Conservation (phyloP, 2,329 filamentous ascomycete genomes). For the Claviceps monticola region DNA sequence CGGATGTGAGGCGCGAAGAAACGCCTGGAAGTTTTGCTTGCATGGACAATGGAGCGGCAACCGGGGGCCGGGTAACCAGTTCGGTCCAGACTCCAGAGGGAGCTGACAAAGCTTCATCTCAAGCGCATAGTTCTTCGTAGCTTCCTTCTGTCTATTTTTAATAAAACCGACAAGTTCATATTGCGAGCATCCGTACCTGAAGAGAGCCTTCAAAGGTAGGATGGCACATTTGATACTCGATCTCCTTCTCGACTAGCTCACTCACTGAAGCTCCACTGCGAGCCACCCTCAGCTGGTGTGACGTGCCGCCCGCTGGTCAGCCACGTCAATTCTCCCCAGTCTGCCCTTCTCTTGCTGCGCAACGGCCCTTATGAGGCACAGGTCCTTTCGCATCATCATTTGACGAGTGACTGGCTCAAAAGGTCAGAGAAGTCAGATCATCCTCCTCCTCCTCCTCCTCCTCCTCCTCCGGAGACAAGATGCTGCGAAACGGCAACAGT, state of each 20-base stretch:
- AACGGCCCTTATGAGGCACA: too few relatives aligned
- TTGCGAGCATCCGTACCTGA: too few relatives aligned
- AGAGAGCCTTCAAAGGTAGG: too few relatives aligned
- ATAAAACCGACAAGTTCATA: neutral
- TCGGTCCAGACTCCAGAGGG: neutral
- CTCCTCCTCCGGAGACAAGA: constrained; percentile 3
- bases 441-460: neutral
- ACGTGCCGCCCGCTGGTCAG: neutral
- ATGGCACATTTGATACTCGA: too few relatives aligned
- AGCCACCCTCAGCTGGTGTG: too few relatives aligned
- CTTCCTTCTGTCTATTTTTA: neutral
- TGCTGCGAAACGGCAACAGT: constrained; percentile 18
- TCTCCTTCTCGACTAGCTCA: too few relatives aligned
- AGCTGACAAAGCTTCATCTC: neutral
- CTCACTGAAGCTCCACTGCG: too few relatives aligned
- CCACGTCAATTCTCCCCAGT: neutral
- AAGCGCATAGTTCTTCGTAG: neutral
- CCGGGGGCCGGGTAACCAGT: neutral
- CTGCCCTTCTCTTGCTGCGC: neutral
- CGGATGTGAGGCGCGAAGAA: neutral
- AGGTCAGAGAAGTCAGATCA: neutral
- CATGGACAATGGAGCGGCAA: neutral
- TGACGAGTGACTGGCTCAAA: too few relatives aligned
- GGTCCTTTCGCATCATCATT: too few relatives aligned
- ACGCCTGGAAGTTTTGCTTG: neutral